Evolutionary conservation across 2,329 filamentous ascomycete genomes (phyloP), one percentile per base, ranked within the genome.

Genomic region (Tolypocladium ovalisporum): DNA sequence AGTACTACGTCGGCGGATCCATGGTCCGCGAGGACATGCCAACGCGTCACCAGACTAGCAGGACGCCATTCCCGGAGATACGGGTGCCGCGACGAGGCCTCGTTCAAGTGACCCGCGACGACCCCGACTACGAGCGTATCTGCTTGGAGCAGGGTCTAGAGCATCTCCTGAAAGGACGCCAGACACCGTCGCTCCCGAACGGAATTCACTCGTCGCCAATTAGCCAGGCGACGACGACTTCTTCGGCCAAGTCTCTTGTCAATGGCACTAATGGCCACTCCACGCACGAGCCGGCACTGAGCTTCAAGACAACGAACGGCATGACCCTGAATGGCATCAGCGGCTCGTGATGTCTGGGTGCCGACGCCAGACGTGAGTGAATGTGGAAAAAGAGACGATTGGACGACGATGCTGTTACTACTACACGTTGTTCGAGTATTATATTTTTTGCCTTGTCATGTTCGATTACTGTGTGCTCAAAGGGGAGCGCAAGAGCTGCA

Each of bases 81-180:
- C 76, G 77, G 42, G 78, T 83, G 19, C 82, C 82, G 4, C 77
- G 83, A 40, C 76, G 79, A 37, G 76, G 82, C 6, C 64, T 85
- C 15, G 67, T 77, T 3, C 76, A 78, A 24, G 79, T 84, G 2
- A 72, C 74, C 15, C 76, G 79, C 8, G 74, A 79, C 51, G 83
- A 86, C 54, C 78, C 82, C 3, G 81, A 84, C 35, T 85, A 84
- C 61, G 71, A 71, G 32, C 74, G 74, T 36, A 68, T 84, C 22
- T 84, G 79, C 65, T 70, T 76, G 56, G 79, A 84, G 59, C 82
- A 85, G 66, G 79, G 80, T n/a, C 72, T 84, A 7, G 71, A 73
- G 15, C 76, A 85, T 68, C 73, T 85, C 54, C 57, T 84, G 58
- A 72, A 73, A 35, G 75, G 73, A n/a, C 68, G 71, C 39, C 70